Evolutionary conservation across 306 rosid species (phyloP), one percentile per base, ranked within the genome.

Genomic region (Lagenaria siceraria): DNA sequence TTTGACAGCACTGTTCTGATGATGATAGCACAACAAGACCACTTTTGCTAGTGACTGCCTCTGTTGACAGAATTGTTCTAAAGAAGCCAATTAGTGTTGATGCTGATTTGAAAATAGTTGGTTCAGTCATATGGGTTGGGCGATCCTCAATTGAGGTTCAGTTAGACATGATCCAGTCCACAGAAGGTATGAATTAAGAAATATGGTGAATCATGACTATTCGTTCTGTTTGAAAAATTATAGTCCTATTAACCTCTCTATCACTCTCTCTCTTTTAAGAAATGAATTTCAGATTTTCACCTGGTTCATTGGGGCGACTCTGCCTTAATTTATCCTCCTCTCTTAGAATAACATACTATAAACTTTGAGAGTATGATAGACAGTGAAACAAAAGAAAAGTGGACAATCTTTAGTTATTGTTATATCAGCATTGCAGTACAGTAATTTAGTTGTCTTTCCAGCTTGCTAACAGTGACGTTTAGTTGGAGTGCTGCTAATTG

Each of bases 91-190:
- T 95, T 71, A 89, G 96, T 85, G 99, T 92, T 70, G 79, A 85
- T 85, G 79, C 60, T 72, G 98, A 95, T 84, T 87, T 95, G 83
- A 89, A 83, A 38, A 89, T 95, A 60, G 90, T 87, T 81, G 98
- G 98, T 83, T 83, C 95, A 79, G 96, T 95, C 78, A 86, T 95
- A 72, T 94, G 97, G 97, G 97, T 95, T 75, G 97, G 98, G 6
- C 86, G 88, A 76, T 95, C 98, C 56, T 95, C 98, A 33, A 95
- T 95, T 48, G 97, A 95, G 82, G 88, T 95, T 82, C 97, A 89
- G 77, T 84, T 95, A 18, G 97, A 90, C 79, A 91, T 90, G 82
- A 87, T 77, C 70, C 92, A 90, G 74, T 79, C 88, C 63, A 56
- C 86, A 42, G 48, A 82, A 87, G 99, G 98, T 95, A 82, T 56